A percentile compares a stretch with the other conserved stretches of the same genome.
phyloP scores from a whole-genome alignment of 1,284 basidiomycete species.

The Sphaerobolus stellatus region DNA sequence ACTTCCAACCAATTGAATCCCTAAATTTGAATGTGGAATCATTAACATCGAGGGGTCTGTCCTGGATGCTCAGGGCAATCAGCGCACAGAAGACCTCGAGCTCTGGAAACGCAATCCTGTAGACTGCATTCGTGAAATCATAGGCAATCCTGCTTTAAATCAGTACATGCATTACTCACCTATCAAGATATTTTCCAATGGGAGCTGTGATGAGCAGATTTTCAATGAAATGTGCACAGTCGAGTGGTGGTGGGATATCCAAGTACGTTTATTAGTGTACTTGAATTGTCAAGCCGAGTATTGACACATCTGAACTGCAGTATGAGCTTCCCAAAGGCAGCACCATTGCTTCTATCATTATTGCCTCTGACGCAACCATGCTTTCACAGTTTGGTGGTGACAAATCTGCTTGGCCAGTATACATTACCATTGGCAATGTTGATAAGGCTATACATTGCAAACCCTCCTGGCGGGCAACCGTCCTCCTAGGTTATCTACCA shows the following conservation, averaged over 20 bases:
- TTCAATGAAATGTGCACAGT: constrained; percentile 26
- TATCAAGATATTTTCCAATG: constrained; percentile 20
- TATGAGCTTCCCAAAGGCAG: neutral
- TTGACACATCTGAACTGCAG: neutral
- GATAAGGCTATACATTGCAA: constrained; percentile 14
- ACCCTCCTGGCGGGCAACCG: constrained; percentile 16
- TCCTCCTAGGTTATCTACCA: constrained; percentile 43
- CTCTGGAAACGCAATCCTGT: constrained; percentile 33
- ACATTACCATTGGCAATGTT: constrained; percentile 26
- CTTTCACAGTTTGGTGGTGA: constrained; percentile 6
- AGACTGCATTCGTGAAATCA: constrained; percentile 31
- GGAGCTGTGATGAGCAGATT: neutral
- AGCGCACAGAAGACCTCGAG: constrained; percentile 27
- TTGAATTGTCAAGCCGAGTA: too few species aligned
- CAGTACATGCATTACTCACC: constrained; percentile 26
- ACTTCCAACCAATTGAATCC: constrained; percentile 18
- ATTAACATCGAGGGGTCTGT: constrained; percentile 23
- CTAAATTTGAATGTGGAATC: constrained; percentile 17
- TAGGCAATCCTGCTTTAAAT: constrained; percentile 31
- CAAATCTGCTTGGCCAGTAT: constrained; percentile 19
- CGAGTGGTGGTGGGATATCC: constrained; percentile 28
- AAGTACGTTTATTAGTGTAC: constrained; percentile 21
- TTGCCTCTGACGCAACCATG: constrained; percentile 9
- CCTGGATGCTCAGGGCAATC: too few species aligned
- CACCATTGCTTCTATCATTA: constrained; percentile 9